Evolutionary conservation across 2,329 filamentous ascomycete species (phyloP).

Genomic region (Microsporum ferrugineum): DNA sequence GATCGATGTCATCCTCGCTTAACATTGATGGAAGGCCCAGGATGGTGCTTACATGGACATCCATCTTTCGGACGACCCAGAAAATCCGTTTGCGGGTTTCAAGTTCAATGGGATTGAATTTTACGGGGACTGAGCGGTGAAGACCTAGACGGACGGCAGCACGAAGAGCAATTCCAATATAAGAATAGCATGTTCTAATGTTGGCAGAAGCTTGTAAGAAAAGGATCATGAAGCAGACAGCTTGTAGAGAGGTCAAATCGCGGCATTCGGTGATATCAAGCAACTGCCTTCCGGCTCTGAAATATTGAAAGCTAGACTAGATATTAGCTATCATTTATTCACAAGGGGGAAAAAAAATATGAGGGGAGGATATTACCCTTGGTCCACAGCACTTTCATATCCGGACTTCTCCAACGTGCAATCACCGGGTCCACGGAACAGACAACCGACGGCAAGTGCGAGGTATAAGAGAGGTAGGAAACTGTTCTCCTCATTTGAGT

Average conservation of each 20-base stretch:
- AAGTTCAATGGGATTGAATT: constrained; percentile 59
- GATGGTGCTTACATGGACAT: constrained; percentile 40
- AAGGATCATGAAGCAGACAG: constrained; percentile 66
- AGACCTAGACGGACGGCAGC: constrained; percentile 67
- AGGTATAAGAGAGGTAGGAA: constrained; percentile 62
- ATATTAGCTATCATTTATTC: background rate
- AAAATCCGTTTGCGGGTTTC: constrained; percentile 59
- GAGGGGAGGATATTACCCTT: constrained; percentile 37
- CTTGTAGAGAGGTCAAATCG: constrained; percentile 62
- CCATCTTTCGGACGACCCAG: constrained; percentile 41
- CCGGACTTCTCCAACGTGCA: constrained; percentile 38
- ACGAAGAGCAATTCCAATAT: constrained; percentile 64
- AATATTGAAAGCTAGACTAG: constrained; percentile 56
- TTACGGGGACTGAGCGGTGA: constrained; percentile 59
- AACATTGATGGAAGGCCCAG: constrained; percentile 40
- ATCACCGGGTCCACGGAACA: constrained; percentile 53
- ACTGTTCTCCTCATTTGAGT: constrained; percentile 52
- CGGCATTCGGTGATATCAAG: constrained; percentile 54
- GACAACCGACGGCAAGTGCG: constrained; percentile 59
- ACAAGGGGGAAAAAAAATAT: constrained; percentile 4
- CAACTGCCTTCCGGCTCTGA: constrained; percentile 54
- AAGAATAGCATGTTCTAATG: constrained; percentile 67
- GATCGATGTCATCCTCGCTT: constrained; percentile 41
- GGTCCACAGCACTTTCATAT: constrained; percentile 41
- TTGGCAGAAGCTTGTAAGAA: constrained; percentile 72